Base-by-base conservation (phyloP, 257 asterid species). In the Forsythia viridissima region DNA sequence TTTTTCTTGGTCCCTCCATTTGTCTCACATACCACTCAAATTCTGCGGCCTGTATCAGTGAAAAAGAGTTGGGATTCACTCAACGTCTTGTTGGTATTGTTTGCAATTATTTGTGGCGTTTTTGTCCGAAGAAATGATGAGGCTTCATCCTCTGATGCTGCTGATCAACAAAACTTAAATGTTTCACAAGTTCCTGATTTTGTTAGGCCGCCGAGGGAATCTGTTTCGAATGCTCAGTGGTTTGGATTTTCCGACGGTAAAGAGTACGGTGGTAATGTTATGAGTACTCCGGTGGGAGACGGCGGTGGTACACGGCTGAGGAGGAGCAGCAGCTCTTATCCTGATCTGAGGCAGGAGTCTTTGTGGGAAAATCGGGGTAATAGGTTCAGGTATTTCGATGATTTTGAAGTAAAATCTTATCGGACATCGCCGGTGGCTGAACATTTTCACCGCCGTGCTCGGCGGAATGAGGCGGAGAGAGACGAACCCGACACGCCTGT, bases 321-420 rank as follows among this genome's bases (percentile, higher is more conserved):
- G 80, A 85, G 98, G 87, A 92, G 81, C 66, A 92, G 94, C n/a
- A 91, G 92, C 24, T 94, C 96, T 15, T 91, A 92, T 79, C 97
- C 98, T 8, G 97, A 94, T 88, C 86, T 91, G 18, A 80, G 94
- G 82, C 91, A 87, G 79, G 92, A 82, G 12, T 72, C 87, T 34
- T 34, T 73, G 73, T 85, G 89, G 98, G 92, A 81, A 71, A 79
- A 84, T 16, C 87, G 82, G 61, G 89, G 81, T 34, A 84, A 72
- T 10, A 82, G 88, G 83, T 75, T 80, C 43, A 87, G 87, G 74
- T 85, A 76, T 84, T 80, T 66, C 69, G 97, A 94, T 81, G 98
- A 94, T 79, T 85, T 86, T 75, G 96, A 89, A 18, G 93, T 92
- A 76, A 85, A 86, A 44, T 79, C 82, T 70, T 77, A 89, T 81